Evolutionary conservation across 441 rosid genomes (phyloP), one percentile per base, ranked within the genome.

Genomic region (Pelargonium citronellum): DNA sequence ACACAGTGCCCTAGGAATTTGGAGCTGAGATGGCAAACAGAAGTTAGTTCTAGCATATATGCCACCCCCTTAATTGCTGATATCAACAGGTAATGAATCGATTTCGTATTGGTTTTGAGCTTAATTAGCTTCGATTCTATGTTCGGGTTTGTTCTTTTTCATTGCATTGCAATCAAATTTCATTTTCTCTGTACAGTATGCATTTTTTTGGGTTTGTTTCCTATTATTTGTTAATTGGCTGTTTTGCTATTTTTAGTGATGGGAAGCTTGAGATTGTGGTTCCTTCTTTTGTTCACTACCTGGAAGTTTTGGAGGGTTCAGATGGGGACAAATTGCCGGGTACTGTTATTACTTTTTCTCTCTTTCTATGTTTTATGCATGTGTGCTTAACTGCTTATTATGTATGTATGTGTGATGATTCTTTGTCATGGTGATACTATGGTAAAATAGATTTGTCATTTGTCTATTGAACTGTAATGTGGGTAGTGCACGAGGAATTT

Each of bases 261-360:
- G 99, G 99, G 11, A 95, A 95, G 83, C 96, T 95, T 74, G 99
- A 95, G 72, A 79, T 95, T 65, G 98, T 95, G 76, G 94, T 95
- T 81, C 94, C 99, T 61, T 88, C 99, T 70, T 95, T 89, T 81
- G 88, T 95, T 79, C 99, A 95, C 74, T 92, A 95, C 81, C 98
- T 95, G 22, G 99, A 95, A 83, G 99, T 92, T 77, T 85, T 95
- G 61, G 99, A 95, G 85, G 99, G 99, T 22, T 78, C 98, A 47
- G 99, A 95, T 85, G 99, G 99, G 30, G 99, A 95, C 72, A 95
- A 95, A 85, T 88, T 92, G 97, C 89, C 98, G 4, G 99, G 99
- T 92, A 80, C 68, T 17, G 0, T 55, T 16, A 6, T 55, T 7
- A 16, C 61, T 51, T 47, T 69, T 66, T 47, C 47, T 13, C 24